phyloP scores from a whole-genome alignment of 73 alveolate genomes.

The Paraurostyla sp. region DNA sequence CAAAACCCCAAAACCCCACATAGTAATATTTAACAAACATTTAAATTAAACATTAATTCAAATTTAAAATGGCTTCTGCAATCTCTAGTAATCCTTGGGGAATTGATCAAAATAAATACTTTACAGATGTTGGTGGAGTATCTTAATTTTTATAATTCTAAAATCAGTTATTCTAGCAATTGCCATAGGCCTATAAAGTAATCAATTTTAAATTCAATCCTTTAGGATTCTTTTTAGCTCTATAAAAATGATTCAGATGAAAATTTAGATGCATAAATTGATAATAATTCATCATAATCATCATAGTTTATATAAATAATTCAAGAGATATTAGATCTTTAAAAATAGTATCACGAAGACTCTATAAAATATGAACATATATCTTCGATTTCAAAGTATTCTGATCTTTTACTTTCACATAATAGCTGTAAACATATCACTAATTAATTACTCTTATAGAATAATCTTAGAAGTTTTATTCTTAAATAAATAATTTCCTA shows the following conservation, averaged over 20 bases:
- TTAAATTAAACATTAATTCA: neutral
- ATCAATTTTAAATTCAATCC: neutral
- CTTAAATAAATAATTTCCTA: neutral
- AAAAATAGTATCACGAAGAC: constrained; percentile 2
- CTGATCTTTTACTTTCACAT: constrained; percentile 27
- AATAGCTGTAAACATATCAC: neutral
- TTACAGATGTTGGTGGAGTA: constrained; percentile 55
- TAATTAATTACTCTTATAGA: neutral
- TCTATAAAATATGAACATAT: constrained; percentile 18
- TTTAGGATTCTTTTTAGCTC: neutral
- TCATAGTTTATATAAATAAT: neutral
- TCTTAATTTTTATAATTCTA: neutral
- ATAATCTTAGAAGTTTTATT: neutral
- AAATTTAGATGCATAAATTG: neutral
- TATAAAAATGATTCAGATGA: too few relatives aligned
- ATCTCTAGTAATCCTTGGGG: constrained; percentile 46
- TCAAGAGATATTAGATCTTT: neutral
- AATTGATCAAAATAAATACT: constrained; percentile 23
- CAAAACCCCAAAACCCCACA: constrained; percentile 28
- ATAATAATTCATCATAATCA: too few relatives aligned
- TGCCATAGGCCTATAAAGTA: neutral
- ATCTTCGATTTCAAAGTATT: constrained; percentile 16
- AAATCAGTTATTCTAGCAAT: neutral
- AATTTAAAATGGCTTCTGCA: neutral
- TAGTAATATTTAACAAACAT: neutral